Conservation (phyloP, 225 moss, liverwort and hornwort genomes). For the Pseudoscleropodium purum region DNA sequence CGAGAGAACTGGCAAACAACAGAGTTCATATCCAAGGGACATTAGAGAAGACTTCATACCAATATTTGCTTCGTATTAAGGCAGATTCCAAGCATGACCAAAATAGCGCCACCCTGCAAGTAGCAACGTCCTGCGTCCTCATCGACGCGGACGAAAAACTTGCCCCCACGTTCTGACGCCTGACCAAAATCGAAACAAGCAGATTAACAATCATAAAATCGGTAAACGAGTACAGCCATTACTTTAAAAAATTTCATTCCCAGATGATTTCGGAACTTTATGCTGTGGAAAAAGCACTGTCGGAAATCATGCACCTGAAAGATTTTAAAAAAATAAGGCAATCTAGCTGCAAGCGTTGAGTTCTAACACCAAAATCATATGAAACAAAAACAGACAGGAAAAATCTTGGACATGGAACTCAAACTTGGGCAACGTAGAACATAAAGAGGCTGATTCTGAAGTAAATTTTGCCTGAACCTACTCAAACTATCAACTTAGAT, state of each 20-base stretch:
- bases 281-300: background rate
- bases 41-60: background rate
- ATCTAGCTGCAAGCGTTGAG: background rate
- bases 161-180: slow-evolving; percentile 69
- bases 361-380: background rate
- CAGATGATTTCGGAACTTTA: background rate
- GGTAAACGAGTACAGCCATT: background rate
- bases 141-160: slow-evolving; percentile 55
- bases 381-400: background rate
- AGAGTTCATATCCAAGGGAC: background rate
- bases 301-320: background rate
- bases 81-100: slow-evolving; percentile 78
- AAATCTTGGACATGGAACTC: background rate
- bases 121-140: slow-evolving; percentile 47
- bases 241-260: background rate
- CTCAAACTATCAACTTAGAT: background rate
- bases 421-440: background rate
- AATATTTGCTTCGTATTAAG: slow-evolving; percentile 36
- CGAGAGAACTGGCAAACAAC: background rate
- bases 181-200: slow-evolving; percentile 6
- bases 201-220: background rate
- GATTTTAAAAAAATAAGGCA: background rate
- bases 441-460: background rate
- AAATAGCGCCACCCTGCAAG: slow-evolving; percentile 73
- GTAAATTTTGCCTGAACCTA: background rate